A percentile compares a stretch with the other conserved stretches of the same genome.
Evolutionary conservation across 805 yeast species (phyloP).

Genomic region (Scheffersomyces coipomensis): DNA sequence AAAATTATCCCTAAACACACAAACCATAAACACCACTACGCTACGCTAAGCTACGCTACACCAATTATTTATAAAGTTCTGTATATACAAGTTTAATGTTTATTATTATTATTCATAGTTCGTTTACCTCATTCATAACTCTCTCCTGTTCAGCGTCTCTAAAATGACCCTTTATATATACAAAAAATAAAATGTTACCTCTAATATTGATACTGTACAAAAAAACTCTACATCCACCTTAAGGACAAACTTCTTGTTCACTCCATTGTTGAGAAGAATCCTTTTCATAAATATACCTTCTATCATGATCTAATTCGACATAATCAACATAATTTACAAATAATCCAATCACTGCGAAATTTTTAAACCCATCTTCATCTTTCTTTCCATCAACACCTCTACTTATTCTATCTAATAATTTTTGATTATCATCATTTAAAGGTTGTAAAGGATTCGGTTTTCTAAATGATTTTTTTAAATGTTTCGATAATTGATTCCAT

Average conservation of each 20-base stretch:
- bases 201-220: no score
- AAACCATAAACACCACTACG: no score
- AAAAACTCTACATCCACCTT: no score
- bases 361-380: conserved; percentile 59
- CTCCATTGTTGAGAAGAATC: conserved; percentile 64
- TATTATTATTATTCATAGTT: no score
- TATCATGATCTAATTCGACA: conserved; percentile 57
- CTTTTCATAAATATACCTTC: conserved; percentile 53
- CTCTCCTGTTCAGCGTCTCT: no score
- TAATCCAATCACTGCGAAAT: conserved; percentile 68
- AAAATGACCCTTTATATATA: no score
- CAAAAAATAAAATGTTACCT: no score
- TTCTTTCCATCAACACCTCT: conserved; percentile 83
- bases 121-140: no score
- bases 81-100: no score
- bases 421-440: conserved; percentile 53
- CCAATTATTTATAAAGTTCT: no score
- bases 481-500: conserved; percentile 61
- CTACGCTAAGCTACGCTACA: no score
- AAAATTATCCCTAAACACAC: no score
- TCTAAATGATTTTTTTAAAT: conserved; percentile 62
- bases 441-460: conserved; percentile 71
- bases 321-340: conserved; percentile 71
- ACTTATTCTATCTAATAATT: conserved; percentile 63
- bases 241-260: conserved; percentile 79